Evolutionary conservation across 2,329 filamentous ascomycete species (phyloP), one percentile per base, ranked within the genome.

Genomic region (Ceratocystiopsis brevicomis): DNA sequence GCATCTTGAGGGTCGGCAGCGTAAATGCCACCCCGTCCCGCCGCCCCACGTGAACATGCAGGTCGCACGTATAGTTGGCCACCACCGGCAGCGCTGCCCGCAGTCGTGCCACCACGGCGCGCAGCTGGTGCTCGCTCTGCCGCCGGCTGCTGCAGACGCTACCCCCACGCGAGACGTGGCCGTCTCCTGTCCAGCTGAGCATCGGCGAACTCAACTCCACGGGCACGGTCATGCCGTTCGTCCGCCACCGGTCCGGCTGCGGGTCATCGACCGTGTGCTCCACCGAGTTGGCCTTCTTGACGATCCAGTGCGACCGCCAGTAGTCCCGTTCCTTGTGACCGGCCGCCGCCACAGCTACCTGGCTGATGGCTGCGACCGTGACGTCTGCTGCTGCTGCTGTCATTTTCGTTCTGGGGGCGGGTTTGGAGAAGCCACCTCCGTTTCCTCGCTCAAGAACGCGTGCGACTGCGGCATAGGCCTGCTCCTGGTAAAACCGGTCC

Each of bases 271-370:
- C 49, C 12, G 48, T 46, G 2, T 58, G 55, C 39, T 55, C 53
- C 4, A 59, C 58, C n/a, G 61, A 63, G 47, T 61, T 62, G 35
- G 61, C 57, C 43, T 57, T 59, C 45, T 64, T 62, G 35, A 64
- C 57, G 21, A 62, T 57, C 61, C 60, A 63, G 42, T 56, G 52
- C 1, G 54, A 53, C n/a, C 46, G 46, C 60, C 59, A 62, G 42
- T 53, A 60, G 18, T 59, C 52, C 16, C 50, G 48, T 43, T 60
- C 58, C 6, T 52, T 45, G 11, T 43, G 39, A 3, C 49, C 49
- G 10, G 39, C 37, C 10, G 45, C 38, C 9, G 49, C 37, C 37
- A 61, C 53, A 3, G 56, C 52, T 18, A 51, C 43, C 21, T 50
- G 47, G 36, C 56, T 57, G 14, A 57, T 50, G 12, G 59, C 59